Conservation (phyloP, 1,139 yeast species). For the Arxiozyma telluris region DNA sequence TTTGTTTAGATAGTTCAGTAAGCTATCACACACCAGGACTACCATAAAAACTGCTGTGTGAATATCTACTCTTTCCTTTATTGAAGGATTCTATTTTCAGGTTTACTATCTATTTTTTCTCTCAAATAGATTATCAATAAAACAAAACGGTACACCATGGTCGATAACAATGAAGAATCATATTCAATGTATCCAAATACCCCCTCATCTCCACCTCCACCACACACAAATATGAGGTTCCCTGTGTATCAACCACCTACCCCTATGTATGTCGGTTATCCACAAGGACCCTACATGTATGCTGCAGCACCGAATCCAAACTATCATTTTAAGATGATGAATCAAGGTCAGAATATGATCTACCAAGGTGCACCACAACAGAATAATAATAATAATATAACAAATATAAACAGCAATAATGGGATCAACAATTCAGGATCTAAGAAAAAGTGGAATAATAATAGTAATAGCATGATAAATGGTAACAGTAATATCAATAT, state of each 20-base stretch:
- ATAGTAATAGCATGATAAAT: slow-evolving; percentile 2
- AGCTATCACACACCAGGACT: too few relatives aligned
- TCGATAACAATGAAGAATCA: slow-evolving; percentile 25
- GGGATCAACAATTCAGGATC: slow-evolving; percentile 1
- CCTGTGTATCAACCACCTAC: slow-evolving; percentile 25
- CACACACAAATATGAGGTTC: slow-evolving; percentile 27
- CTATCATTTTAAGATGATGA: slow-evolving; percentile 26
- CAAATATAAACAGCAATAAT: background rate
- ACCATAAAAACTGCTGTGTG: background rate
- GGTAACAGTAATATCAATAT: slow-evolving; percentile 1
- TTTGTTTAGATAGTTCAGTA: too few relatives aligned
- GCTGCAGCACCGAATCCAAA: slow-evolving; percentile 24
- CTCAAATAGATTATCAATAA: background rate
- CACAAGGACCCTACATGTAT: slow-evolving; percentile 26
- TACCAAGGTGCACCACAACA: slow-evolving; percentile 13
- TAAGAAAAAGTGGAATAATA: slow-evolving; percentile 5
- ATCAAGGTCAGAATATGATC: slow-evolving; percentile 17
- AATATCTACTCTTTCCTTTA: too few relatives aligned
- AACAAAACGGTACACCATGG: slow-evolving; percentile 1
- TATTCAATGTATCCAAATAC: slow-evolving; percentile 30
- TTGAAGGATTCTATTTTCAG: background rate
- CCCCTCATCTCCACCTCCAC: slow-evolving; percentile 27
- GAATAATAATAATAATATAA: slow-evolving; percentile 7
- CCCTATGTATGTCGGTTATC: slow-evolving; percentile 23
- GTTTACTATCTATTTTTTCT: background rate